phyloP scores from a whole-genome alignment of 2,329 filamentous ascomycete genomes.

The Biscogniauxia marginata region DNA sequence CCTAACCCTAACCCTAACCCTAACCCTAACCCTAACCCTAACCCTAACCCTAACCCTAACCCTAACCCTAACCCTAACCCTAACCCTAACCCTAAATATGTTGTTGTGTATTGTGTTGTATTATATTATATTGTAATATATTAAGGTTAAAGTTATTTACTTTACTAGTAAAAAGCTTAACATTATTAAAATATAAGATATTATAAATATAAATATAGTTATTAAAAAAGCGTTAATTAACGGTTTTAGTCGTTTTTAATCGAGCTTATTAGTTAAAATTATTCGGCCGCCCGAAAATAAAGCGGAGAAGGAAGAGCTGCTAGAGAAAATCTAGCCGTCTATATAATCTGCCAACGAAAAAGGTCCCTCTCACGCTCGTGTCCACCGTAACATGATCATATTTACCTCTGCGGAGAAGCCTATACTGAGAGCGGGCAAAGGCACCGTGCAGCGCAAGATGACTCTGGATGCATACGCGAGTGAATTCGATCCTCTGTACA shows the following conservation, averaged over 20 bases:
- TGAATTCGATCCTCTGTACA: constrained; percentile 35
- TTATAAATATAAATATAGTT: constrained; percentile 28
- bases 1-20: too few species aligned
- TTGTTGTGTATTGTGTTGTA: too few species aligned
- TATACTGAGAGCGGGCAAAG: constrained; percentile 35
- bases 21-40: too few species aligned
- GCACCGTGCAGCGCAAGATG: constrained; percentile 35
- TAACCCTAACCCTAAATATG: too few species aligned
- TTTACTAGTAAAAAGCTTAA: constrained; percentile 44
- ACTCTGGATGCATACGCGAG: constrained; percentile 30
- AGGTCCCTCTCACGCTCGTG: constrained; percentile 16
- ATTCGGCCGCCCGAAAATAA: not conserved
- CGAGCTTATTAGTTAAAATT: constrained; percentile 27
- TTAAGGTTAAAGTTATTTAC: too few species aligned
- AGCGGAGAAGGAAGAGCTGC: constrained; percentile 6
- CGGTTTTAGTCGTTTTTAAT: constrained; percentile 30
- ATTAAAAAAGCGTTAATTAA: constrained; percentile 34
- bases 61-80: too few species aligned
- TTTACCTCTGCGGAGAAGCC: constrained; percentile 33
- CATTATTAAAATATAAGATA: constrained; percentile 36
- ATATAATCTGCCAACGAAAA: constrained; percentile 13
- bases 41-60: too few species aligned
- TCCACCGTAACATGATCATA: constrained; percentile 26
- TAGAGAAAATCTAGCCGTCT: constrained; percentile 20
- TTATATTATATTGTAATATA: too few species aligned